A percentile compares a stretch with the other conserved stretches of the same genome.
phyloP scores from a whole-genome alignment of 1,139 yeast genomes.

The Zygosaccharomyces sapae region DNA sequence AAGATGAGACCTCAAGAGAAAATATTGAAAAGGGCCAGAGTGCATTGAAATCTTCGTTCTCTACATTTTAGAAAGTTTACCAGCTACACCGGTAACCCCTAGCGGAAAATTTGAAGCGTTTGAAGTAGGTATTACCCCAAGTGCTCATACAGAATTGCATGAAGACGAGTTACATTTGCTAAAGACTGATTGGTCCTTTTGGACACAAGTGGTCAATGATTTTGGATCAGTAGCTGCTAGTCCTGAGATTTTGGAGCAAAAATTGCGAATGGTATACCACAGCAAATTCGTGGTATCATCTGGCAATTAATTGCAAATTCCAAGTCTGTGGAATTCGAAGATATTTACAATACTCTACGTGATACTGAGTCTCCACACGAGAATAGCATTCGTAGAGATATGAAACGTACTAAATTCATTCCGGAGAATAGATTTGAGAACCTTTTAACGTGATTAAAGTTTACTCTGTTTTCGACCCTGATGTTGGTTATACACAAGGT shows the following conservation, averaged over 20 bases:
- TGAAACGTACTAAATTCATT: slow-evolving; percentile 79
- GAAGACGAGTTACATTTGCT: slow-evolving; percentile 35
- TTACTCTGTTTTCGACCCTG: slow-evolving; percentile 80
- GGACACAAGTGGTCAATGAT: slow-evolving; percentile 77
- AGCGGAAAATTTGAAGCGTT: slow-evolving; percentile 8
- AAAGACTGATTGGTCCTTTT: slow-evolving; percentile 77
- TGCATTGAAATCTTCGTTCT: slow-evolving; percentile 60
- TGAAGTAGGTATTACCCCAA: slow-evolving; percentile 32
- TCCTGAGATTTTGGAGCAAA: slow-evolving; percentile 58
- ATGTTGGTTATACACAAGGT: slow-evolving; percentile 96
- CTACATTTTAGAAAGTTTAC: slow-evolving; percentile 28
- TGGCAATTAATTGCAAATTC: slow-evolving; percentile 92
- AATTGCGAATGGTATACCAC: slow-evolving; percentile 74
- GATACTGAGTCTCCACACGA: slow-evolving; percentile 61
- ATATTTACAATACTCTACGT: slow-evolving; percentile 51
- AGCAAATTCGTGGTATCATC: slow-evolving; percentile 76
- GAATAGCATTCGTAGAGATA: slow-evolving; percentile 72
- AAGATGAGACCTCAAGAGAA: slow-evolving; percentile 41
- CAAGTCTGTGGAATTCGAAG: slow-evolving; percentile 71
- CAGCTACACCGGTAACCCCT: slow-evolving; percentile 7
- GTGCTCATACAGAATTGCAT: slow-evolving; percentile 17
- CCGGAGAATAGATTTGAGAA: slow-evolving; percentile 55
- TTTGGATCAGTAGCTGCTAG: slow-evolving; percentile 60
- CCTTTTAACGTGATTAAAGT: slow-evolving; percentile 71
- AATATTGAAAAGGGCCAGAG: slow-evolving; percentile 57